Evolutionary conservation across 2,329 filamentous ascomycete species (phyloP), one percentile per base, ranked within the genome.

Genomic region (Hypomyces perniciosus): DNA sequence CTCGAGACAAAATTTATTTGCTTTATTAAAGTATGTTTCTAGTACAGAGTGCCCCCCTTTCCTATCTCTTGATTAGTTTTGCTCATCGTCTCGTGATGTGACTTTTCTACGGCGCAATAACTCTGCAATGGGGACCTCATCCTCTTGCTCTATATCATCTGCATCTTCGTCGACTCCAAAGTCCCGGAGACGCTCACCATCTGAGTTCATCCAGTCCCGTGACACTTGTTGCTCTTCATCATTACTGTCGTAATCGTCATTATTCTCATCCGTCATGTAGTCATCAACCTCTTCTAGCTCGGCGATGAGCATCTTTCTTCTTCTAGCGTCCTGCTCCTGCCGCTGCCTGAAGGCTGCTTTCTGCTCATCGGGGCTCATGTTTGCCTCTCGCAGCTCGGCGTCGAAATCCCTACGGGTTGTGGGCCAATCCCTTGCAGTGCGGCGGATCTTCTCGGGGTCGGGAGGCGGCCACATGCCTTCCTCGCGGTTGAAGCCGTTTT

Each of bases 151-250:
- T 51, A 20, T 20, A 20, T 20, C 20, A 20, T 90, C 85, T 0
- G 77, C 79, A 10, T 88, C 85, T 60, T 90, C 86, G 58, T 92
- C 88, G 0, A 93, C 87, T 2, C 88, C 88, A 61, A 84, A 93
- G 60, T 93, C 88, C 39, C 79, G 75, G 45, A 93, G 68, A 33
- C 81, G 74, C 62, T 92, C 86, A 1, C 88, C 88, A 47, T 92
- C 87, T 0, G 80, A 76, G 57, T 91, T 92, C 0, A 76, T 81
- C 88, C 88, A 93, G 5, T 72, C 78, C 39, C 77, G 76, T 60
- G 58, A 57, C 3, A 58, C 58, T 56, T 57, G 48, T 8, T 61
- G 61, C 3, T 62, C 59, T 2, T 53, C 57, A 4, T 80, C 78
- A 51, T 82, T 76, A 56, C 79, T 76, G 3, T 82, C 76, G 1